phyloP scores from a whole-genome alignment of 2,329 filamentous ascomycete species.

The Erysiphe neolycopersici region DNA sequence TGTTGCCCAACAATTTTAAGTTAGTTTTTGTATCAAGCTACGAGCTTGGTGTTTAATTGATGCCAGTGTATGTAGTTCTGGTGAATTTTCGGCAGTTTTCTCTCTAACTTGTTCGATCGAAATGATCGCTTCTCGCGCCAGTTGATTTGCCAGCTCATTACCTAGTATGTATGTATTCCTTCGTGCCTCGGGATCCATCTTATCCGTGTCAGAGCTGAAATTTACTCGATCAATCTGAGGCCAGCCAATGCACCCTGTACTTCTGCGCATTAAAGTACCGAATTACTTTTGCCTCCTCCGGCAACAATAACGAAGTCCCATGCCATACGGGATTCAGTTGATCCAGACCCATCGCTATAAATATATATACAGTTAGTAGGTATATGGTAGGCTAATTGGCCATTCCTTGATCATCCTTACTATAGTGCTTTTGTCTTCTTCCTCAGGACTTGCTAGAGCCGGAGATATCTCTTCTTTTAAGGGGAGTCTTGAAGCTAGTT shows the following conservation, averaged over 20 bases:
- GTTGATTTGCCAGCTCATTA: background rate
- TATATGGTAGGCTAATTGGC: background rate
- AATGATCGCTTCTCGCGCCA: background rate
- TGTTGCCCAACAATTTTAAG: background rate
- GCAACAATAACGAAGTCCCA: background rate
- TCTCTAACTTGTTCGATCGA: constrained; percentile 22
- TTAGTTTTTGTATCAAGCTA: background rate
- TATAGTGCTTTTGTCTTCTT: background rate
- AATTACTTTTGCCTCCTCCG: background rate
- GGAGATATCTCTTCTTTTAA: background rate
- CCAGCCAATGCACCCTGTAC: background rate
- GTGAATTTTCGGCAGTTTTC: constrained; percentile 10
- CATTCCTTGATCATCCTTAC: background rate
- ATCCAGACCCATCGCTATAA: background rate
- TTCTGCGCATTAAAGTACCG: background rate
- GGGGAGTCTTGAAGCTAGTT: background rate
- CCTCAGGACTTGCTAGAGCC: background rate
- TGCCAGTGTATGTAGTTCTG: background rate
- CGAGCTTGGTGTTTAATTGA: background rate
- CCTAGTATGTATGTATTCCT: background rate
- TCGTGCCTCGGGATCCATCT: background rate
- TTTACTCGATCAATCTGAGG: background rate
- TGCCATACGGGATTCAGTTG: background rate
- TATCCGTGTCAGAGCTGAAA: background rate
- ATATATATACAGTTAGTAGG: background rate